Evolutionary conservation across 2,329 filamentous ascomycete species (phyloP).

Genomic region (Nigrograna mackinnonii): DNA sequence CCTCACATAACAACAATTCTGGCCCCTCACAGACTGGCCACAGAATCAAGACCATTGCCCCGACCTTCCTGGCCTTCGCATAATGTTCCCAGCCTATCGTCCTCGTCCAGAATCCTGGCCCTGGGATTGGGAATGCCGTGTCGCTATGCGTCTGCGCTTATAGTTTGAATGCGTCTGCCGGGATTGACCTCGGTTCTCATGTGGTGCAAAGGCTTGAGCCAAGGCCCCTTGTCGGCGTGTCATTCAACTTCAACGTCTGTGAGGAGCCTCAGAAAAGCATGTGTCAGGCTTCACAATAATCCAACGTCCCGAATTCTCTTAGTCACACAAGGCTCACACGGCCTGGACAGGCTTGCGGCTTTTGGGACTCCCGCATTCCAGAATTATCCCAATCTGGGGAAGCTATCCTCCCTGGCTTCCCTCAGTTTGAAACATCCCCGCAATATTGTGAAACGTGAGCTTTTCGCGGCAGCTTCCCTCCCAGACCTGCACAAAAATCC

Average conservation of each 20-base stretch:
- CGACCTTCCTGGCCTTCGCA: constrained; percentile 10
- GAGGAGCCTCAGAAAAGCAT: constrained; percentile 20
- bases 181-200: constrained; percentile 12
- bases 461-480: too few relatives aligned
- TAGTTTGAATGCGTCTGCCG: constrained; percentile 12
- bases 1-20: constrained; percentile 6
- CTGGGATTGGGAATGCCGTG: constrained; percentile 18
- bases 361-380: constrained; percentile 18
- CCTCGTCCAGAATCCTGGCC: constrained; percentile 17
- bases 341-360: constrained; percentile 6
- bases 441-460: constrained; percentile 14
- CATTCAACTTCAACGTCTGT: constrained; percentile 17
- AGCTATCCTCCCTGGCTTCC: constrained; percentile 17
- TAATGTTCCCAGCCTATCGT: constrained; percentile 15
- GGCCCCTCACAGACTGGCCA: not conserved
- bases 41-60: constrained; percentile 1
- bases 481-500: constrained; percentile 4
- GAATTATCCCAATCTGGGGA: constrained; percentile 22
- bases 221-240: constrained; percentile 19
- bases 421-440: constrained; percentile 17
- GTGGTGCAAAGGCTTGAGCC: constrained; percentile 22
- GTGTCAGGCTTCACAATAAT: constrained; percentile 16
- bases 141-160: constrained; percentile 17
- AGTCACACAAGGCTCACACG: constrained; percentile 12
- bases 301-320: constrained; percentile 2